phyloP scores from a whole-genome alignment of 306 rosid species.

The Cicer yamashitae region DNA sequence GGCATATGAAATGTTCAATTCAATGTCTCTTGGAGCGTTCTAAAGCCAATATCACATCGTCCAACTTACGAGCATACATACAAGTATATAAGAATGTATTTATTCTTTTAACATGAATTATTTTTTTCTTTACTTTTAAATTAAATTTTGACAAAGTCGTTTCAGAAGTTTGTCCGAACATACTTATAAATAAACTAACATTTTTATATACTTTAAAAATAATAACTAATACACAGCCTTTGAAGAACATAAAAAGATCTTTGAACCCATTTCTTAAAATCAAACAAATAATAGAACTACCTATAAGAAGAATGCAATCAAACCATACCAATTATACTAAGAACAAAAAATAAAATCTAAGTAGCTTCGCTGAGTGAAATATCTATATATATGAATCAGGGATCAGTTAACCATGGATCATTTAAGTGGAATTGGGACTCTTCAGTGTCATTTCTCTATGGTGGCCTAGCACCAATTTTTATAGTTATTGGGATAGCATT shows the following conservation, averaged over 20 bases:
- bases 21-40: slow-evolving; percentile 36
- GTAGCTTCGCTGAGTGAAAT: not conserved
- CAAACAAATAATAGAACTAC: slow-evolving; percentile 20
- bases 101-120: not conserved
- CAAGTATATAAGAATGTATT: not conserved
- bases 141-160: slow-evolving; percentile 23
- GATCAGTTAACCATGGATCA: not conserved
- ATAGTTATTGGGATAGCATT: slow-evolving; percentile 33
- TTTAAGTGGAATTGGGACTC: slow-evolving; percentile 44
- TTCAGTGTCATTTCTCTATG: slow-evolving; percentile 39
- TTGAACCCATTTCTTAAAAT: not conserved
- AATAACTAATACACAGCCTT: not conserved
- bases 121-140: slow-evolving; percentile 14
- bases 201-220: not conserved
- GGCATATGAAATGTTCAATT: slow-evolving; percentile 12
- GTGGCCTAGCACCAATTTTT: slow-evolving; percentile 46
- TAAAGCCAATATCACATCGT: slow-evolving; percentile 22
- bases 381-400: slow-evolving; percentile 1
- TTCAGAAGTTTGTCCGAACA: not conserved
- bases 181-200: slow-evolving; percentile 37
- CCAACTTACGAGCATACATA: not conserved
- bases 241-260: slow-evolving; percentile 26
- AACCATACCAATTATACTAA: not conserved
- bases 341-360: not conserved
- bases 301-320: slow-evolving; percentile 21